These are phyloP conservation scores for Monilinia aucupariae DNA, from an alignment of 2,329 filamentous ascomycete species.

Conservation along the genomic window DNA sequence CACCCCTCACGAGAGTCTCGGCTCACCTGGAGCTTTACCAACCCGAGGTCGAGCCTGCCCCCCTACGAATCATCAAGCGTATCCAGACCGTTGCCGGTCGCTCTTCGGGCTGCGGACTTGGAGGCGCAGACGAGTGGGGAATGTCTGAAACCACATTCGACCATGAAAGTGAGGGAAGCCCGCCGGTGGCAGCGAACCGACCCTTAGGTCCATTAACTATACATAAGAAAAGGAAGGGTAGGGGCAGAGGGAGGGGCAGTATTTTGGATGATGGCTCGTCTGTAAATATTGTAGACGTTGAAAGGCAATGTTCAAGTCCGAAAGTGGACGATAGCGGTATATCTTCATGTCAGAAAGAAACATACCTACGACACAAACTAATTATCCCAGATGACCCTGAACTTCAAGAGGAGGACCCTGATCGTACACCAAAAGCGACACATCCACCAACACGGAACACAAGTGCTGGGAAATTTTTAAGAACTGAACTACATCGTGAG, in stretches of 20 bases:
- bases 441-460: slow-evolving; percentile 22
- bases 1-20: slow-evolving; percentile 31
- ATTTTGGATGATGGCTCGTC: slow-evolving; percentile 24
- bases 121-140: slow-evolving; percentile 21
- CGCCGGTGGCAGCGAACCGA: slow-evolving; percentile 27
- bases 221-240: slow-evolving; percentile 27
- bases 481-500: slow-evolving; percentile 26
- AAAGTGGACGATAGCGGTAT: background rate
- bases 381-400: background rate
- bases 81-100: slow-evolving; percentile 31
- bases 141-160: slow-evolving; percentile 23
- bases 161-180: slow-evolving; percentile 29
- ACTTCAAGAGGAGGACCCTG: background rate
- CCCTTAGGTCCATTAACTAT: slow-evolving; percentile 32
- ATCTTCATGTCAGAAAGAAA: background rate
- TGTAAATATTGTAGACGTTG: slow-evolving; percentile 6
- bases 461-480: slow-evolving; percentile 30
- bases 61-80: slow-evolving; percentile 48
- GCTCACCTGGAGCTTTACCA: slow-evolving; percentile 35
- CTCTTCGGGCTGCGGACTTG: slow-evolving; percentile 24
- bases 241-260: slow-evolving; percentile 24
- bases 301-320: background rate
- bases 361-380: background rate
- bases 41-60: slow-evolving; percentile 39
- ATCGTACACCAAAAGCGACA: slow-evolving; percentile 28